Percentiles rank a stretch among this genome's conserved stretches.
Evolutionary conservation across 1,284 basidiomycete genomes (phyloP).

Genomic region (Marasmius fiardii): DNA sequence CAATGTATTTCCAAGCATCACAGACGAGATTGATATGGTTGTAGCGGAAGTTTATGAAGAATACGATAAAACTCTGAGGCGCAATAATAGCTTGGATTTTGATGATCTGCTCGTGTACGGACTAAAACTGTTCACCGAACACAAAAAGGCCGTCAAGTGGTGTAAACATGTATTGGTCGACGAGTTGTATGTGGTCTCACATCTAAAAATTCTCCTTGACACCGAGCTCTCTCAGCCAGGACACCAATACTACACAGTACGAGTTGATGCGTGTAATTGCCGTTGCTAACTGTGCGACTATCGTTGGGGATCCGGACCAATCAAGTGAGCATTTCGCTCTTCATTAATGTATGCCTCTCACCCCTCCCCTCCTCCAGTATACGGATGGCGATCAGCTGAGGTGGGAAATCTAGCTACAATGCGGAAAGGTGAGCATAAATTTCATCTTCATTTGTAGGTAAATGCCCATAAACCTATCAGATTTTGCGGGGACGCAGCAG

Average conservation of each 20-base stretch:
- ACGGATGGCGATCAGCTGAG: slow-evolving; percentile 89
- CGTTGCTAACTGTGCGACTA: slow-evolving; percentile 58
- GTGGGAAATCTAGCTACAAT: slow-evolving; percentile 78
- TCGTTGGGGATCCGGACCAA: slow-evolving; percentile 93
- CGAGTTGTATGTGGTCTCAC: slow-evolving; percentile 65
- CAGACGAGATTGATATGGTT: slow-evolving; percentile 33
- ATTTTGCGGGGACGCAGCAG: slow-evolving; percentile 63
- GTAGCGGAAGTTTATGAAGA: slow-evolving; percentile 59
- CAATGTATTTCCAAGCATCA: slow-evolving; percentile 9
- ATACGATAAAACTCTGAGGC: slow-evolving; percentile 65
- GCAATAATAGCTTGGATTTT: slow-evolving; percentile 81
- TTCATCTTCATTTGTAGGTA: neutral
- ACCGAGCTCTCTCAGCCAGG: slow-evolving; percentile 51
- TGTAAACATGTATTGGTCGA: slow-evolving; percentile 85
- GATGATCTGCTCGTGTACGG: slow-evolving; percentile 85
- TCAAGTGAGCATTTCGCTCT: slow-evolving; percentile 51
- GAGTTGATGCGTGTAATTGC: slow-evolving; percentile 80
- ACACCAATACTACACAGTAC: slow-evolving; percentile 88
- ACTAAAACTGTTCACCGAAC: slow-evolving; percentile 63
- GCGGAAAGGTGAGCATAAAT: slow-evolving; percentile 47
- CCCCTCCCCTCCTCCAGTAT: slow-evolving; percentile 42
- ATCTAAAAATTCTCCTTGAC: neutral
- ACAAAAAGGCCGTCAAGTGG: slow-evolving; percentile 55
- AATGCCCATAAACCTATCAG: slow-evolving; percentile 31
- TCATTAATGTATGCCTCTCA: neutral